Evolutionary conservation across 306 rosid species (phyloP).

Genomic region (Citrullus mucosospermus): DNA sequence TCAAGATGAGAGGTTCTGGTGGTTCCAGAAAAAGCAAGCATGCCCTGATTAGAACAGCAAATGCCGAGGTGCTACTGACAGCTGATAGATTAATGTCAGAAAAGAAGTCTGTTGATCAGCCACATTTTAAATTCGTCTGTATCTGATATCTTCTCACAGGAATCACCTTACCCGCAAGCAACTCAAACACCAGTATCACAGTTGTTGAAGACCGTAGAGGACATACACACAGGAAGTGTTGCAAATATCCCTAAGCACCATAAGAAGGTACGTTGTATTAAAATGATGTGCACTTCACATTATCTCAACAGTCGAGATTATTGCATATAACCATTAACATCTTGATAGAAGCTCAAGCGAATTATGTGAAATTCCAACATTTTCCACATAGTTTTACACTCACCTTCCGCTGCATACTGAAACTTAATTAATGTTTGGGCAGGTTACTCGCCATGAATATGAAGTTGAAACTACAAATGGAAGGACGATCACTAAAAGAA

Average conservation of each 20-base stretch:
- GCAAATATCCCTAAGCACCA: constrained; percentile 69
- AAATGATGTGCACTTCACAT: not conserved
- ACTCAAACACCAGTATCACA: constrained; percentile 65
- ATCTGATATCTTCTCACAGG: constrained; percentile 30
- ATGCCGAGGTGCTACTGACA: constrained; percentile 23
- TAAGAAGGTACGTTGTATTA: constrained; percentile 43
- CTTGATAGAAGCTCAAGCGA: not conserved
- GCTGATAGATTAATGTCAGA: constrained; percentile 8
- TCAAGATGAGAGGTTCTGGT: constrained; percentile 43
- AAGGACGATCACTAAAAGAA: constrained; percentile 73
- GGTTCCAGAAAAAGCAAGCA: constrained; percentile 45
- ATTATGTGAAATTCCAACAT: not conserved
- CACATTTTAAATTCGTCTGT: constrained; percentile 1
- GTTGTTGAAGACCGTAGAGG: constrained; percentile 64
- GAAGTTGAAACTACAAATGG: constrained; percentile 95
- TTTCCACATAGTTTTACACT: not conserved
- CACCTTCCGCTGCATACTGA: not conserved
- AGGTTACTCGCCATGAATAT: constrained; percentile 91
- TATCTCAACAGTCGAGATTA: not conserved
- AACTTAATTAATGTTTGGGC: constrained; percentile 14
- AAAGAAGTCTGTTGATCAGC: constrained; percentile 6
- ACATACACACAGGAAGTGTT: constrained; percentile 43
- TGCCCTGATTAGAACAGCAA: constrained; percentile 27
- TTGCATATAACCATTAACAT: not conserved
- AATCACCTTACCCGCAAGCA: constrained; percentile 42